These are phyloP conservation scores for Furcasterigmium sp. DNA, from an alignment of 2,329 filamentous ascomycete species.

Conservation along the genomic window DNA sequence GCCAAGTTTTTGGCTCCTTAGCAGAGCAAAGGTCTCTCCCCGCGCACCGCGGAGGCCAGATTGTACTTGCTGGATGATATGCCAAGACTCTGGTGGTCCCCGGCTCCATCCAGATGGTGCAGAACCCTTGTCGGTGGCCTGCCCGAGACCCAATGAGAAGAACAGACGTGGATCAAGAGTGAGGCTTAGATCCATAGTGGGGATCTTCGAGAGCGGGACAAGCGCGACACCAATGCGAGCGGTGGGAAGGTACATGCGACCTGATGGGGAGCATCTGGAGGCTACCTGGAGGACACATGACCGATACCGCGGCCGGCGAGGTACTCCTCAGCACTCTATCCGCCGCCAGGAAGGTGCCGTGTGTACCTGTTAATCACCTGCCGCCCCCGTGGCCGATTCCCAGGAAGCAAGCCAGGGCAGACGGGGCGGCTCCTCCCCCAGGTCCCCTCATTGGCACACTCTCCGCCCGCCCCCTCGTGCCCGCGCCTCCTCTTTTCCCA, in stretches of 20 bases:
- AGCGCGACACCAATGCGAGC: background rate
- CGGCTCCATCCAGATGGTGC: background rate
- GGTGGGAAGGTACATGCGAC: background rate
- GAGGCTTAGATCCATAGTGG: conserved; percentile 4
- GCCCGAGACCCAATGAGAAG: background rate
- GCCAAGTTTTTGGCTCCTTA: background rate
- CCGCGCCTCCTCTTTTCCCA: too few species aligned
- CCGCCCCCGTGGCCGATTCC: background rate
- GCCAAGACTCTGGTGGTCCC: background rate
- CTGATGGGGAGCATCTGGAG: background rate
- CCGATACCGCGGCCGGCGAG: background rate
- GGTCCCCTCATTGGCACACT: too few species aligned
- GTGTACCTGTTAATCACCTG: conserved; percentile 1
- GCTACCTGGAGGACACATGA: background rate
- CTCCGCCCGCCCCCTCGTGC: conserved; percentile 1
- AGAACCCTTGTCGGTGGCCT: background rate
- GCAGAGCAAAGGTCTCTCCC: background rate
- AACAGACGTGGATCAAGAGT: background rate
- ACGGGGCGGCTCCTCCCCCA: background rate
- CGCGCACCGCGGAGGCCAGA: too few species aligned
- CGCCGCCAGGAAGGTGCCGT: background rate
- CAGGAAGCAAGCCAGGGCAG: too few species aligned
- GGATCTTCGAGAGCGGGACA: background rate
- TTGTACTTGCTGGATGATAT: too few species aligned
- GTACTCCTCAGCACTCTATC: conserved; percentile 2